Evolutionary conservation across 2,329 filamentous ascomycete species (phyloP), one percentile per base, ranked within the genome.

Genomic region (Talaromyces pinophilus): DNA sequence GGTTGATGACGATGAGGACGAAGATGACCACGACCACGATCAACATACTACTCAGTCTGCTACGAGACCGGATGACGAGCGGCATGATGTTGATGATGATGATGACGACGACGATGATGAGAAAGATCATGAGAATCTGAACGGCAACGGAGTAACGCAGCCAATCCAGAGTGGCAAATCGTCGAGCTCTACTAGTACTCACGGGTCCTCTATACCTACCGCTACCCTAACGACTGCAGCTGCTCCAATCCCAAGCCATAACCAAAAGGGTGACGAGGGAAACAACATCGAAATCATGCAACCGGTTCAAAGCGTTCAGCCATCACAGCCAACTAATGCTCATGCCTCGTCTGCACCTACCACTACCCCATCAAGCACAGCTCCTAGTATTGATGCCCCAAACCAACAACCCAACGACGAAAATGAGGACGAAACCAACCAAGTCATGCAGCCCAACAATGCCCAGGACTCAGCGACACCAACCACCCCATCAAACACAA

Each of bases 101-200:
- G 40, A 67, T 2, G 30, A 63, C 5, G 6, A 66, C 10, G 40
- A 67, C 52, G 10, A 59, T 15, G 17, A 55, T n/a, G 25, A 44
- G 4, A 6, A 64, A 15, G 2, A 28, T 25, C 8, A 50, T 25
- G 11, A 50, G 11, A 50, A 50, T 17, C 10, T 22, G 22, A 28
- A 50, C 40, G 33, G 22, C 5, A 40, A 54, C n/a, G 50, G 22
- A 38, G 52, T 13, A 57, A 33, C 28, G 2, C 50, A 33, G 28
- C 28, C 48, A 13, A 8, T 52, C 13, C 48, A 52, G 22, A 22
- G 22, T 11, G 30, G 5, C n/a, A 38, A 19, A n/a, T 19, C 25
- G 13, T 10, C 38, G 30, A 44, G 19, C 2, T 17, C 57, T 46
- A 17, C 57, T 46, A 17, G 19, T 7, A 42, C 19, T 38, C 30